A percentile compares a stretch with the other conserved stretches of the same genome.
Evolutionary conservation across 2,329 filamentous ascomycete genomes (phyloP).

Genomic region (Verticillium nubilum): DNA sequence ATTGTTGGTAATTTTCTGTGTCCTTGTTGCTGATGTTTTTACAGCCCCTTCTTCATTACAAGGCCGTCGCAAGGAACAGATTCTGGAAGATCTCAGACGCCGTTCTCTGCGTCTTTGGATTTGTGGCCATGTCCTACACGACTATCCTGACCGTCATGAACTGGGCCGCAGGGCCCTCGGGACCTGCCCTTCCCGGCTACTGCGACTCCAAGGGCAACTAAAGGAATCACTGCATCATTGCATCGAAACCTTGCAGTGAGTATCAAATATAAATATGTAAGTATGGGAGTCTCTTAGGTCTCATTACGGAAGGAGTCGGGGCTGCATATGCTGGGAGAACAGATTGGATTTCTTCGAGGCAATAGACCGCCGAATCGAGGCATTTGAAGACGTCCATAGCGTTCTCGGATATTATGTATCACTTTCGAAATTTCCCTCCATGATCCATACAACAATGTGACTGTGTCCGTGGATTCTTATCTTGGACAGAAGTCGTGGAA

Average conservation of each 20-base stretch:
- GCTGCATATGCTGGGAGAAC: not conserved
- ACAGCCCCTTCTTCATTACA: constrained; percentile 85
- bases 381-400: not conserved
- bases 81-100: constrained; percentile 70
- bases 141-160: constrained; percentile 80
- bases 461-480: too few species aligned
- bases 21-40: constrained; percentile 22
- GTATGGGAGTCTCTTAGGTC: not conserved
- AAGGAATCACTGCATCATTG: not conserved
- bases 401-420: not conserved
- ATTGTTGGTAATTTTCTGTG: constrained; percentile 5
- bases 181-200: constrained; percentile 44
- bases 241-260: not conserved
- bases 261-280: not conserved
- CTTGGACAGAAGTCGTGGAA: too few species aligned
- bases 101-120: constrained; percentile 71
- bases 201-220: constrained; percentile 36
- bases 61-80: constrained; percentile 65
- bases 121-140: constrained; percentile 87
- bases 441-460: not conserved
- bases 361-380: not conserved
- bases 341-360: not conserved
- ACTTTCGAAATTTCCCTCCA: not conserved
- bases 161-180: constrained; percentile 61
- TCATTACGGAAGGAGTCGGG: not conserved